Evolutionary conservation across 768 basidiomycete genomes (phyloP), one percentile per base, ranked within the genome.

Genomic region (Gelatoporia subvermispora): DNA sequence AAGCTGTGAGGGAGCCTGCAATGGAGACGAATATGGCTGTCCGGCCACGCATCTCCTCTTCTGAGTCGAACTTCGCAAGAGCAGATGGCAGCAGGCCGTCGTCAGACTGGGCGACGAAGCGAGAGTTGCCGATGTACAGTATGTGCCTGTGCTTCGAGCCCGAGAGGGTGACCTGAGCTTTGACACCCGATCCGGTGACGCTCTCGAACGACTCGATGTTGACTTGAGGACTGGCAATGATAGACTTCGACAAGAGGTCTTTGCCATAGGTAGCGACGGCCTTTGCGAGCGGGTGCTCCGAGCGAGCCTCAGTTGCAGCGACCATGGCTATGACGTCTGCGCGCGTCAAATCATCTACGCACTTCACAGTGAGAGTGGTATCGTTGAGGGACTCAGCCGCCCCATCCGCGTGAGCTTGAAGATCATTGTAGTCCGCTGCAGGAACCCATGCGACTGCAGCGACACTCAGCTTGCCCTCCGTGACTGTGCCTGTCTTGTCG

Each of bases 401-500:
- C 15, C 41, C 45, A 3, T 35, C 49, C 3, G 35, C 37, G 18
- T 51, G 51, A 31, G 47, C 46, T 10, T 56, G 48, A 17, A 56
- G 45, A 23, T 69, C 68, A 18, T 58, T 51, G 41, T 62, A 56
- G 41, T 64, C 67, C 41, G 50, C 59, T 2, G 67, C 50, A 16
- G 78, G 73, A 10, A 77, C 84, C 96, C 95, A 99, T 37, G 74
- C 75, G 46, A 90, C 68, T 1, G 80, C 84, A 2, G 78, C 76
- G 43, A 99, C 88, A 25, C 73, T 81, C 60, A 97, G 76, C 68
- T 92, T 96, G n/a, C 96, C 96, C 41, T 92, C 77, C 0, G 96
- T 99, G 10, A 99, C 82, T 0, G 96, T 99, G 10, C 96, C 96
- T 0, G 96, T 99, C 76, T 99, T 99, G 76, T 99, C 96, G 42